These are phyloP conservation scores for Barnettozyma populi DNA, from an alignment of 805 yeast species.

Conservation along the genomic window DNA sequence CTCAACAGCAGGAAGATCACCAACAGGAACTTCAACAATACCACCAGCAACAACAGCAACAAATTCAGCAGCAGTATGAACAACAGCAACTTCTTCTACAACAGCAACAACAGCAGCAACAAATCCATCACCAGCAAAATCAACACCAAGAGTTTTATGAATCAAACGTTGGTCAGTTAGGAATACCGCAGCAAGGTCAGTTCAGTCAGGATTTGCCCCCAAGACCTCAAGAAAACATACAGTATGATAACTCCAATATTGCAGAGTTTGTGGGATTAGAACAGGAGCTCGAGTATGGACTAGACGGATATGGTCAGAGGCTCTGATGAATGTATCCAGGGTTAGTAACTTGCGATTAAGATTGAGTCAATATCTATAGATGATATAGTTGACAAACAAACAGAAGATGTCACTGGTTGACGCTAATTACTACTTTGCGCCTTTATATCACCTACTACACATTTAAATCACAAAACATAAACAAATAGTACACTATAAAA, in stretches of 20 bases:
- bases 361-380: no score
- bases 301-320: constrained; percentile 34
- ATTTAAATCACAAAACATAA: background rate
- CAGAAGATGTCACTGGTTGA: background rate
- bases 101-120: constrained; percentile 17
- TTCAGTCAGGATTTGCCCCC: constrained; percentile 49
- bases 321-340: background rate
- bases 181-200: constrained; percentile 47
- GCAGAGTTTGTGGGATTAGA: constrained; percentile 43
- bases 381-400: background rate
- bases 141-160: constrained; percentile 20
- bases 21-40: constrained; percentile 16
- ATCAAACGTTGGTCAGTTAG: constrained; percentile 31
- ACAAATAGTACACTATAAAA: background rate
- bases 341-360: no score
- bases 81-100: constrained; percentile 8
- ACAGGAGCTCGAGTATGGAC: constrained; percentile 61
- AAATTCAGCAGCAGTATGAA: constrained; percentile 16
- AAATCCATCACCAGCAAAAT: background rate
- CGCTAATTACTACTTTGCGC: no score
- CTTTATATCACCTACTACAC: background rate
- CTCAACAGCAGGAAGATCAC: constrained; percentile 15
- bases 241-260: constrained; percentile 18
- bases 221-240: constrained; percentile 48
- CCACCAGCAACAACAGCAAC: constrained; percentile 21